Conservation (phyloP, 208 protist genomes). For the Crithidia fasciculata region DNA sequence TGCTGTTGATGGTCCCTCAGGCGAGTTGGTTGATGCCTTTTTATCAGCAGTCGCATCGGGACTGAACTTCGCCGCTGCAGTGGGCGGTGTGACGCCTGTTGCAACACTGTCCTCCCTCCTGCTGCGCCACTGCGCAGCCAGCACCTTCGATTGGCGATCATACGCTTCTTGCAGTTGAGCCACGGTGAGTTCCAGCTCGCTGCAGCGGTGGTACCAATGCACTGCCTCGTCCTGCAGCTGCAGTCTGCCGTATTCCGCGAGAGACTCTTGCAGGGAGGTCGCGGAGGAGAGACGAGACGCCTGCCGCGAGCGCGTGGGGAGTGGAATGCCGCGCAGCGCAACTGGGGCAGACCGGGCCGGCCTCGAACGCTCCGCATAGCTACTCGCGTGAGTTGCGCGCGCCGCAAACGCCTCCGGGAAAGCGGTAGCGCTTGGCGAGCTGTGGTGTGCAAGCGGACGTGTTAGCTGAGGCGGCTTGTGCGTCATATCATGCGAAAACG, state of each 20-base stretch:
- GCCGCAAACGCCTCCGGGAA: not conserved
- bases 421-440: too few relatives aligned
- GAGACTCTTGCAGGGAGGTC: conserved; percentile 24
- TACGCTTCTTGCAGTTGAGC: conserved; percentile 9
- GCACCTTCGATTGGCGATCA: conserved; percentile 25
- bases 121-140: conserved; percentile 28
- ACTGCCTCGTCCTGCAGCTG: conserved; percentile 44
- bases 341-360: too few relatives aligned
- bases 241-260: conserved; percentile 20
- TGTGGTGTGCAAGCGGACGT: not conserved
- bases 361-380: too few relatives aligned
- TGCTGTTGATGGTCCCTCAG: not conserved
- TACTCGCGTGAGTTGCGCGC: too few relatives aligned
- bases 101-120: not conserved
- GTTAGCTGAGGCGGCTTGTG: not conserved
- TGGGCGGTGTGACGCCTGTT: not conserved
- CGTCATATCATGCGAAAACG: not conserved
- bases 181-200: conserved; percentile 24
- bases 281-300: not conserved
- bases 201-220: conserved; percentile 38
- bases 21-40: not conserved
- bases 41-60: too few relatives aligned
- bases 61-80: not conserved
- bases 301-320: conserved; percentile 15
- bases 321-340: conserved; percentile 24